Conservation (phyloP, 225 moss, liverwort and hornwort genomes). For the Physcomitrellopsis africana region DNA sequence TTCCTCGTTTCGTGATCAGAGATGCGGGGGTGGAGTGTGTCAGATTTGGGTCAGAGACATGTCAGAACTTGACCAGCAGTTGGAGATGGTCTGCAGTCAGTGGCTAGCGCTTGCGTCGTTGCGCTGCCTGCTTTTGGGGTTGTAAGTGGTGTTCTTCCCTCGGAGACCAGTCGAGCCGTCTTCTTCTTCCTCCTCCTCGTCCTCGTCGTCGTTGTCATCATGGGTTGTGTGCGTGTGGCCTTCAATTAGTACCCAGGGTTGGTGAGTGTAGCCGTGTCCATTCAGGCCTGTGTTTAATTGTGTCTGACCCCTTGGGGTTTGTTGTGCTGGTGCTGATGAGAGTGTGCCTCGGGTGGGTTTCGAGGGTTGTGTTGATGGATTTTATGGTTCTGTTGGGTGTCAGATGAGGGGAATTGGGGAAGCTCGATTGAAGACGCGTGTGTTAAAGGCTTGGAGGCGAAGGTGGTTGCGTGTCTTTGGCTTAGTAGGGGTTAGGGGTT, state of each 20-base stretch:
- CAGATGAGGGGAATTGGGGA: background rate
- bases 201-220: conserved; percentile 13
- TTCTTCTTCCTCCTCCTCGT: background rate
- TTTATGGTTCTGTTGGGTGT: background rate
- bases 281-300: conserved; percentile 20
- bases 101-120: no score
- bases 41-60: no score
- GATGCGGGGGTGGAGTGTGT: no score
- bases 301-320: background rate
- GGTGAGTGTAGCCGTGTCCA: conserved; percentile 5
- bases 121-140: no score
- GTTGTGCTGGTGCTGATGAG: conserved; percentile 8
- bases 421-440: background rate
- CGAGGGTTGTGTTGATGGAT: conserved; percentile 24
- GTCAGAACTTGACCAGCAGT: no score
- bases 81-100: no score
- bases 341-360: background rate
- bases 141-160: no score
- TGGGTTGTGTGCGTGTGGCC: conserved; percentile 14
- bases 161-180: conserved; percentile 2
- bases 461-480: background rate
- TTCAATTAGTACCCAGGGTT: conserved; percentile 23
- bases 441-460: background rate
- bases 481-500: conserved; percentile 17
- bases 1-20: no score